Evolutionary conservation across 148 eudicot species (phyloP), one percentile per base, ranked within the genome.

Genomic region (Euryodendron excelsum): DNA sequence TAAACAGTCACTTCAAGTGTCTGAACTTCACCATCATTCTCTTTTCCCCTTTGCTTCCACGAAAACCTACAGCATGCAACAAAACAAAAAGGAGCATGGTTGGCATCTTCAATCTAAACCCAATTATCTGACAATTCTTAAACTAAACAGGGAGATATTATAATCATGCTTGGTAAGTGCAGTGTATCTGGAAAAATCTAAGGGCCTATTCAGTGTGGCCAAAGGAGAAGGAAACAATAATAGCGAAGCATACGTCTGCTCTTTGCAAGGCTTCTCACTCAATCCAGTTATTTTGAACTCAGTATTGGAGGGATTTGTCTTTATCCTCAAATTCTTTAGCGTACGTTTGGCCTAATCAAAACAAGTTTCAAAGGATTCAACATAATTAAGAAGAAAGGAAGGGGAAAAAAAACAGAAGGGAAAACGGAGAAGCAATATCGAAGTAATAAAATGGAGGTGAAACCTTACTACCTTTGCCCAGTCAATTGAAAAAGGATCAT

Each of bases 231-330:
- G 60, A 20, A 67, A 18, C 31, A n/a, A 27, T 31, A 67, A n/a
- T 25, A 31, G 1, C 21, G 34, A 78, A 73, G 21, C 82, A 50
- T 89, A 95, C 98, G 36, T 75, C 71, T 90, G 97, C 75, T 90
- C 91, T 47, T 63, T 84, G 88, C 98, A 95, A 0, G 90, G 85
- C 78, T 12, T 69, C 62, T 93, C 98, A 78, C 96, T 91, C 37
- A 91, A 66, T 8, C 97, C 97, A 78, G 93, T 89, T 37, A 95
- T 95, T 79, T 93, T 93, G 83, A 37, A 95, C 77, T 95, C 98
- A 13, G 90, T 85, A 58, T 95, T 93, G 0, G 97, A 79, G 0
- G 97, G 94, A n/a, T 85, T 89, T 0, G 95, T 82, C 81, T 86
- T 95, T 21, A 95, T 79, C 84, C 98, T 89, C 82, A 95, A 76